Evolutionary conservation across 2,329 filamentous ascomycete genomes (phyloP).

Genomic region (Fusarium gaditjirri): DNA sequence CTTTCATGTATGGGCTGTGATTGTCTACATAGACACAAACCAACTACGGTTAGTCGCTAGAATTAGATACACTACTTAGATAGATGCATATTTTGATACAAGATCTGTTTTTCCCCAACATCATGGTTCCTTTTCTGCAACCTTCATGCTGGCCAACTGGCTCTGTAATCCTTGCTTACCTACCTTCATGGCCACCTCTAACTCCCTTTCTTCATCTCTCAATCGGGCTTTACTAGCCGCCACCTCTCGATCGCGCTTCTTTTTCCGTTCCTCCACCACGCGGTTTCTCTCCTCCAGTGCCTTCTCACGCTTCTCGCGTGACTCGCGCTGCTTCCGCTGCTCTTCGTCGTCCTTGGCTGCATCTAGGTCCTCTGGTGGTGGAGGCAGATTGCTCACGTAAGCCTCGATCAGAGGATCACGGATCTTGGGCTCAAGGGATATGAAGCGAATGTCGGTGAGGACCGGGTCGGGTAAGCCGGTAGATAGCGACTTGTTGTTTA

Average conservation of each 20-base stretch:
- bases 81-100: conserved; percentile 11
- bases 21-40: not conserved
- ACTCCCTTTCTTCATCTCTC: conserved; percentile 73
- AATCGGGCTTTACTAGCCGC: conserved; percentile 69
- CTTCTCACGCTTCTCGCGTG: conserved; percentile 68
- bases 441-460: conserved; percentile 74
- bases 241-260: conserved; percentile 67
- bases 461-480: conserved; percentile 70
- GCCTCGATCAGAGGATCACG: conserved; percentile 74
- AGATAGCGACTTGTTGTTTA: conserved; percentile 69
- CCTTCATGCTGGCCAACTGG: conserved; percentile 59
- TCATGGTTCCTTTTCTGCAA: conserved; percentile 37
- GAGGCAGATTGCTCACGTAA: conserved; percentile 71
- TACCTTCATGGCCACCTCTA: conserved; percentile 75
- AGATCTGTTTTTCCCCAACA: not conserved
- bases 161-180: conserved; percentile 73
- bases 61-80: conserved; percentile 4
- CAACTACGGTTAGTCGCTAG: not conserved
- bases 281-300: conserved; percentile 74
- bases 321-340: conserved; percentile 59
- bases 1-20: conserved; percentile 43
- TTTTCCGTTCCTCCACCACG: conserved; percentile 71
- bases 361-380: conserved; percentile 60
- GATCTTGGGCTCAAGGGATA: conserved; percentile 69
- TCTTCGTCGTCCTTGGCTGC: conserved; percentile 62